phyloP scores from a whole-genome alignment of 2,329 filamentous ascomycete genomes.

The Phaeomoniella chlamydospora region DNA sequence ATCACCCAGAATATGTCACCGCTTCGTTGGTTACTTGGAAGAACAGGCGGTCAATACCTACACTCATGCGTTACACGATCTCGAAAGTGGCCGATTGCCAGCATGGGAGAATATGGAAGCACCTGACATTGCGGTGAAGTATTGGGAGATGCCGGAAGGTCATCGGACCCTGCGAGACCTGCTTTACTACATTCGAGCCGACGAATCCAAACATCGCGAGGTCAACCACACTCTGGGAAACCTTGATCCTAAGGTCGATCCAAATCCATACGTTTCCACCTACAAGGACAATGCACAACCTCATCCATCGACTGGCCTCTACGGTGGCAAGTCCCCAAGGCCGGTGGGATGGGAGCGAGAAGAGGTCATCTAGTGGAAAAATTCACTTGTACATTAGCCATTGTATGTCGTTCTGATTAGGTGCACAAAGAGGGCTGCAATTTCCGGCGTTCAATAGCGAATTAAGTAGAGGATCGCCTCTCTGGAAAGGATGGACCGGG shows the following conservation, averaged over 20 bases:
- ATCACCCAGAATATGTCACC: constrained; percentile 75
- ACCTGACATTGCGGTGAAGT: constrained; percentile 77
- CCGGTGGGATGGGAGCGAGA: constrained; percentile 68
- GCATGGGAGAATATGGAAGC: constrained; percentile 66
- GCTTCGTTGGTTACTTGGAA: constrained; percentile 93
- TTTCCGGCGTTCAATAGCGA: too few relatives aligned
- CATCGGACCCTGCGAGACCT: constrained; percentile 72
- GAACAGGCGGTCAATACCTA: constrained; percentile 96
- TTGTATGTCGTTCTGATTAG: constrained; percentile 12
- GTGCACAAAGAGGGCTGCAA: too few relatives aligned
- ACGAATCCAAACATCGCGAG: constrained; percentile 79
- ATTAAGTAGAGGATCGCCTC: too few relatives aligned
- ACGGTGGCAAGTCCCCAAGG: constrained; percentile 36
- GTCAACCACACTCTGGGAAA: constrained; percentile 94
- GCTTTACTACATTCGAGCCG: constrained; percentile 76
- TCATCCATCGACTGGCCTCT: constrained; percentile 55
- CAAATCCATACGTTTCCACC: constrained; percentile 78
- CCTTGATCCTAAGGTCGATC: constrained; percentile 69
- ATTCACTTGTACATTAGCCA: too few relatives aligned
- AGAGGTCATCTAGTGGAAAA: constrained; percentile 51
- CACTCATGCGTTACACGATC: constrained; percentile 71
- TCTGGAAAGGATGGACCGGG: too few relatives aligned
- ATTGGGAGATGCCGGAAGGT: constrained; percentile 88
- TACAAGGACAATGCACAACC: constrained; percentile 56
- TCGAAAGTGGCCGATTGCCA: constrained; percentile 72